Conservation (phyloP, 805 yeast species). For the Starmerella davenportii region DNA sequence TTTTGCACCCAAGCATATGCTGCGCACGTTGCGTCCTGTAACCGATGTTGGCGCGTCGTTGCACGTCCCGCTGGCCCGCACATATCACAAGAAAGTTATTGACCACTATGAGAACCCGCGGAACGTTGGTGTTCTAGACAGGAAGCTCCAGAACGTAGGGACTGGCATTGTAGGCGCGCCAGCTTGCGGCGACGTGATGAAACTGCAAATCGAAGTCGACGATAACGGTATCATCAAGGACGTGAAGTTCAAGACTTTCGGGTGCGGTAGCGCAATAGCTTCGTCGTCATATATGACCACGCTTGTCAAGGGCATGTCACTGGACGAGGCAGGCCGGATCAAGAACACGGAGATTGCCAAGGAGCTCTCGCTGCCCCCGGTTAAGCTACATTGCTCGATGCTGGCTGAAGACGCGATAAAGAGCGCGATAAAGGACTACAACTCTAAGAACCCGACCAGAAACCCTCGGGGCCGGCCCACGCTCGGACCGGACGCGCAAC, state of each 20-base stretch:
- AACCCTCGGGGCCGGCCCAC: constrained; percentile 29
- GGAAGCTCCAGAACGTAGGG: constrained; percentile 59
- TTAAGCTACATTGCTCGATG: constrained; percentile 94
- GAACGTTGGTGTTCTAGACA: constrained; percentile 86
- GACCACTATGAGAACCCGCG: constrained; percentile 95
- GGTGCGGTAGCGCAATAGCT: constrained; percentile 98
- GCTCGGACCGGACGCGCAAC: constrained; percentile 40
- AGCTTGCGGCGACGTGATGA: constrained; percentile 98
- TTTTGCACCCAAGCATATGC: too few species aligned
- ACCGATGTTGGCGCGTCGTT: too few species aligned
- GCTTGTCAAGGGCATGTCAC: constrained; percentile 79
- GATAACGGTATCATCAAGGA: constrained; percentile 80
- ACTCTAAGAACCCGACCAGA: constrained; percentile 45
- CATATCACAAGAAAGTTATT: constrained; percentile 77
- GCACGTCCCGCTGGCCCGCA: constrained; percentile 13
- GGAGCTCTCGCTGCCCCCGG: constrained; percentile 90
- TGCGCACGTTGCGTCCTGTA: too few species aligned
- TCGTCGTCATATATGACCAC: constrained; percentile 90
- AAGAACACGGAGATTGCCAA: constrained; percentile 90
- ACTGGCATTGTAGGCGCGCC: constrained; percentile 98
- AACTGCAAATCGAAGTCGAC: constrained; percentile 88
- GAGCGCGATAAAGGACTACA: constrained; percentile 90
- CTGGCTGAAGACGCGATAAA: constrained; percentile 97
- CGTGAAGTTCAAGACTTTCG: constrained; percentile 95
- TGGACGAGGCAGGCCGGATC: constrained; percentile 83